These are phyloP conservation scores for Crithidia expoeki DNA, from an alignment of 208 protist species.

Conservation along the genomic window DNA sequence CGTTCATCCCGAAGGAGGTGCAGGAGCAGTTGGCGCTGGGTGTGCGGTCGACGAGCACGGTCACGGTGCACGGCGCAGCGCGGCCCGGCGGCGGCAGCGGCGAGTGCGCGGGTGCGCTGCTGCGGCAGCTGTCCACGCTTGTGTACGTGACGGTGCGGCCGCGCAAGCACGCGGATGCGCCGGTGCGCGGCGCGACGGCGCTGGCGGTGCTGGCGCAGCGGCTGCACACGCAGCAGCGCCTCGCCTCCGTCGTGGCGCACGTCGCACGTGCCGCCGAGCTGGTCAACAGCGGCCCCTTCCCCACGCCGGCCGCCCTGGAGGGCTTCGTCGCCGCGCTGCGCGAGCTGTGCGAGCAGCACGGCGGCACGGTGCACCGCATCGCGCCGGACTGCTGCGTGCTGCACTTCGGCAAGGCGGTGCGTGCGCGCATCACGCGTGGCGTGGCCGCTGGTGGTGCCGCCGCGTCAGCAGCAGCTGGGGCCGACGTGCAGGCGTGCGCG, in stretches of 20 bases:
- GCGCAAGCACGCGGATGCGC: no score
- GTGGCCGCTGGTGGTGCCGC: not conserved
- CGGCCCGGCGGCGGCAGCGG: not conserved
- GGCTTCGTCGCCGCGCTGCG: slow-evolving; percentile 15
- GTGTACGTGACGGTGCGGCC: slow-evolving; percentile 12
- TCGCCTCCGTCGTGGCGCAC: not conserved
- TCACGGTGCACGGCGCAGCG: not conserved
- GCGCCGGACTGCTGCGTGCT: slow-evolving; percentile 25
- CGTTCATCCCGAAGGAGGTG: slow-evolving; percentile 19
- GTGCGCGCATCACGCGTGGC: not conserved
- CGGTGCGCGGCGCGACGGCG: not conserved
- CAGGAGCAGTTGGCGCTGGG: no score
- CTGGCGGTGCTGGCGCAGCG: not conserved
- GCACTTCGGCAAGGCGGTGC: slow-evolving; percentile 23
- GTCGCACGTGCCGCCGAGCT: not conserved
- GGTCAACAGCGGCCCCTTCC: slow-evolving; percentile 9
- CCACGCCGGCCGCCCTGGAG: slow-evolving; percentile 9
- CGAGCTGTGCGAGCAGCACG: slow-evolving; percentile 11
- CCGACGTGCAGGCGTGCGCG: slow-evolving; percentile 1
- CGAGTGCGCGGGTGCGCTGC: no score
- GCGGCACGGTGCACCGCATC: slow-evolving; percentile 19
- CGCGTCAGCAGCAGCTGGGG: no score
- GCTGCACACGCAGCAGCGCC: not conserved
- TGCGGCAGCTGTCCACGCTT: slow-evolving; percentile 2
- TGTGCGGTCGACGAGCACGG: not conserved